Percentiles rank a stretch among this genome's conserved stretches.
Conservation (phyloP, 2,329 filamentous ascomycete species). For the Helotiales sp. region DNA sequence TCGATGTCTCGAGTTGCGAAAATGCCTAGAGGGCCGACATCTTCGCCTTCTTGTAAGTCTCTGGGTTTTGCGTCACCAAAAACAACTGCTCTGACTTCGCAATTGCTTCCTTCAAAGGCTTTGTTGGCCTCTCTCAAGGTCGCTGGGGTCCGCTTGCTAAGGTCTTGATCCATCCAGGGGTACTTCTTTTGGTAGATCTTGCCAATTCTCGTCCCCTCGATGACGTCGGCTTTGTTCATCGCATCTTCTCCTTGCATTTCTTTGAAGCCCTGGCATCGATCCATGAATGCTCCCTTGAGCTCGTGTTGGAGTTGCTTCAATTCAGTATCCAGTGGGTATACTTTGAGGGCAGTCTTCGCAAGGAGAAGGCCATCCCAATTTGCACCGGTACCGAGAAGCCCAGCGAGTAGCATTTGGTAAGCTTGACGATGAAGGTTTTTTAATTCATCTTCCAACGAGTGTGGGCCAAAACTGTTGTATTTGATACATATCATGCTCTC, state of each 20-base stretch:
- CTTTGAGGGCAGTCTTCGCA: slow-evolving; percentile 28
- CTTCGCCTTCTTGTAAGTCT: slow-evolving; percentile 19
- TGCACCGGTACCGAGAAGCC: slow-evolving; percentile 27
- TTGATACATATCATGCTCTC: not conserved
- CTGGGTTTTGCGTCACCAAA: slow-evolving; percentile 23
- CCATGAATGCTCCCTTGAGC: slow-evolving; percentile 20
- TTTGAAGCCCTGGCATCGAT: slow-evolving; percentile 11
- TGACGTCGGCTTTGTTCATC: not conserved
- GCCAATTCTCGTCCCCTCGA: slow-evolving; percentile 17
- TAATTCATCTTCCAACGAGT: slow-evolving; percentile 29
- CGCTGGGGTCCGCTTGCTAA: slow-evolving; percentile 29
- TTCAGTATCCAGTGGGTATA: slow-evolving; percentile 28
- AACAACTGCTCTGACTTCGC: slow-evolving; percentile 27
- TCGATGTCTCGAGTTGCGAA: slow-evolving; percentile 38
- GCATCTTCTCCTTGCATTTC: not conserved
- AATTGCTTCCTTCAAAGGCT: not conserved
- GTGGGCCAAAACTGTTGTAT: not conserved
- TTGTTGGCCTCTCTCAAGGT: slow-evolving; percentile 34
- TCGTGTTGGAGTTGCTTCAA: slow-evolving; percentile 17
- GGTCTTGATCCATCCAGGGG: slow-evolving; percentile 35
- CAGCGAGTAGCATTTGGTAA: slow-evolving; percentile 28
- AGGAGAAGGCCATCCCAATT: slow-evolving; percentile 35
- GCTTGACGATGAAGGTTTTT: slow-evolving; percentile 17
- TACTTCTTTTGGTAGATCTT: slow-evolving; percentile 37
- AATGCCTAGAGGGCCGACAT: slow-evolving; percentile 38